Conservation (phyloP, 345 rosid species). For the Euphorbia peplus region DNA sequence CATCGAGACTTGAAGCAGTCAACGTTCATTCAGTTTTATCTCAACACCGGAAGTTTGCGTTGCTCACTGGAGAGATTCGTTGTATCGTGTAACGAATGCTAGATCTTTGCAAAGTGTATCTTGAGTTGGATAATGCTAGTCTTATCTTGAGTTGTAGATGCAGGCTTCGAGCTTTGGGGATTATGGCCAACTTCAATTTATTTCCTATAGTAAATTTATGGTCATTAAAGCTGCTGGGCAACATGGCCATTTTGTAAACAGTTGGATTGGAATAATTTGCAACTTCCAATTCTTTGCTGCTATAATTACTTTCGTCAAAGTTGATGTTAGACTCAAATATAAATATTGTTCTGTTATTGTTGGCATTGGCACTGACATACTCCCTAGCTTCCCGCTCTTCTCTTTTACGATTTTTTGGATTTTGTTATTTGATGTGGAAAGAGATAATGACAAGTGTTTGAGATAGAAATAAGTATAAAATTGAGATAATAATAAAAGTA, state of each 20-base stretch:
- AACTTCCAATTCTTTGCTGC: not conserved
- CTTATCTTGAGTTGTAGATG: not conserved
- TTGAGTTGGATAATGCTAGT: not conserved
- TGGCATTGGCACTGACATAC: no score
- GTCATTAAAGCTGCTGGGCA: no score
- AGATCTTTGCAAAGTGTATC: not conserved
- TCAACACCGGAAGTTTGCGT: slow-evolving; percentile 69
- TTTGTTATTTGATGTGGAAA: no score
- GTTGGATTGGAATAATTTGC: not conserved
- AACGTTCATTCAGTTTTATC: slow-evolving; percentile 56
- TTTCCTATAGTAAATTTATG: no score
- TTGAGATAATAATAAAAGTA: no score
- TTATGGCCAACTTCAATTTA: not conserved
- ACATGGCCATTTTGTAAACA: not conserved
- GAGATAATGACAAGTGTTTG: no score
- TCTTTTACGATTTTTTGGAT: no score
- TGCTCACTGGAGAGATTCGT: slow-evolving; percentile 79
- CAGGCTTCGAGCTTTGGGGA: not conserved
- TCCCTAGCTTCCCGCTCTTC: no score
- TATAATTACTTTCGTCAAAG: no score
- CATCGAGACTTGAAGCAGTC: slow-evolving; percentile 43
- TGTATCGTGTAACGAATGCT: slow-evolving; percentile 31
- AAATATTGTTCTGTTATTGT: not conserved
- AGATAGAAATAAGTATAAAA: no score
- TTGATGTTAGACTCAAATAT: not conserved